Conservation (phyloP, 2,329 filamentous ascomycete species). For the Talaromyces funiculosus region DNA sequence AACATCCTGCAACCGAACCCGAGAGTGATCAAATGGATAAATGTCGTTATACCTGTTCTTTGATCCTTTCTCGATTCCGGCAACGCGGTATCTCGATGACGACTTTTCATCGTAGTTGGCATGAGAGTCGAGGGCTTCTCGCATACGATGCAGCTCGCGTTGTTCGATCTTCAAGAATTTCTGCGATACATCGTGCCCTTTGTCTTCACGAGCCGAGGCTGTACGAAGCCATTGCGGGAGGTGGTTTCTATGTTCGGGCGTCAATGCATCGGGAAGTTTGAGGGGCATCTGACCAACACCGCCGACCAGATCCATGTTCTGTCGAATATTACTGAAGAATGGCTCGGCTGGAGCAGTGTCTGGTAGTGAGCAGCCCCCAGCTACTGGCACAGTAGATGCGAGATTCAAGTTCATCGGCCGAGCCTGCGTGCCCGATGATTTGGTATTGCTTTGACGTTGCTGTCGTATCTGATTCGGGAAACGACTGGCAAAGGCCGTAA, state of each 20-base stretch:
- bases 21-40: conserved; percentile 87
- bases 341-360: conserved; percentile 65
- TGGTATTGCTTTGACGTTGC: conserved; percentile 18
- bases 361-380: conserved; percentile 82
- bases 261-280: conserved; percentile 52
- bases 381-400: conserved; percentile 65
- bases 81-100: conserved; percentile 61
- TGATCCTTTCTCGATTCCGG: conserved; percentile 85
- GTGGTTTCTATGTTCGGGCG: conserved; percentile 41
- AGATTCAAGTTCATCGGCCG: conserved; percentile 48
- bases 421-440: conserved; percentile 39
- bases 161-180: conserved; percentile 80
- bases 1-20: conserved; percentile 71
- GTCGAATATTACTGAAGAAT: conserved; percentile 93
- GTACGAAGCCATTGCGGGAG: conserved; percentile 74
- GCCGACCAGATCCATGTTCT: conserved; percentile 91
- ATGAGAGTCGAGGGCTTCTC: conserved; percentile 62
- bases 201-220: conserved; percentile 61
- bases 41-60: conserved; percentile 99
- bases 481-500: conserved; percentile 62
- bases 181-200: conserved; percentile 74
- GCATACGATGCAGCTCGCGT: conserved; percentile 87
- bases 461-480: conserved; percentile 50
- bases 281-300: conserved; percentile 77
- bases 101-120: conserved; percentile 50